These are phyloP conservation scores for Phylloporus sp. DNA, from an alignment of 768 basidiomycete species.

Conservation along the genomic window DNA sequence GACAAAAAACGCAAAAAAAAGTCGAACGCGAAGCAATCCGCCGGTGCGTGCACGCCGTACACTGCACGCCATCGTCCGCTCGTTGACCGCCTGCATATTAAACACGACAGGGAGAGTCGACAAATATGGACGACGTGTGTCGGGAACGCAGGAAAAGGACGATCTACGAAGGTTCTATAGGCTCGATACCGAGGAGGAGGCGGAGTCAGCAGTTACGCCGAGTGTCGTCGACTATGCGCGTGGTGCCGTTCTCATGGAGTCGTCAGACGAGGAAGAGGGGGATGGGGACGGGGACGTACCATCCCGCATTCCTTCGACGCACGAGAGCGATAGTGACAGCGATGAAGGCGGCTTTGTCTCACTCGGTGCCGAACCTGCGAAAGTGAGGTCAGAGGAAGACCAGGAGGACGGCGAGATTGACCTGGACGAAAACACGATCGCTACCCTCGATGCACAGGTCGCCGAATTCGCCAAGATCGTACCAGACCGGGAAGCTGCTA, in stretches of 20 bases:
- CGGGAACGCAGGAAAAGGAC: conserved; percentile 66
- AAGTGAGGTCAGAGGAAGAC: conserved; percentile 31
- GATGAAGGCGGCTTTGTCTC: conserved; percentile 47
- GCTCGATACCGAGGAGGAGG: conserved; percentile 41
- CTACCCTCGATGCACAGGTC: conserved; percentile 70
- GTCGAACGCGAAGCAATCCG: conserved; percentile 30
- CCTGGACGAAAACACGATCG: conserved; percentile 71
- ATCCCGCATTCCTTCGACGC: conserved; percentile 13
- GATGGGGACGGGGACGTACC: conserved; percentile 17
- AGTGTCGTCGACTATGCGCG: conserved; percentile 76
- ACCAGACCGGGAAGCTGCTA: conserved; percentile 41
- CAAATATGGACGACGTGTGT: conserved; percentile 80
- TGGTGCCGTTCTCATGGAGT: conserved; percentile 82
- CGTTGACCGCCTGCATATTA: background rate
- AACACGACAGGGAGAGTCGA: conserved; percentile 56
- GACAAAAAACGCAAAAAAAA: conserved; percentile 37
- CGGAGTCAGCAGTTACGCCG: conserved; percentile 14
- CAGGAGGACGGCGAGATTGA: conserved; percentile 59
- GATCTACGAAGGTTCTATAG: conserved; percentile 78
- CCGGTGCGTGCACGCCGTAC: conserved; percentile 9
- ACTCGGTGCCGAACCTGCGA: conserved; percentile 40
- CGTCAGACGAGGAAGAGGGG: conserved; percentile 71
- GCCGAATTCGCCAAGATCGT: conserved; percentile 48
- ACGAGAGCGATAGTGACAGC: conserved; percentile 44
- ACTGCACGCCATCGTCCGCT: background rate